Evolutionary conservation across 2,329 filamentous ascomycete species (phyloP), one percentile per base, ranked within the genome.

Genomic region (Botryotinia narcissicola): DNA sequence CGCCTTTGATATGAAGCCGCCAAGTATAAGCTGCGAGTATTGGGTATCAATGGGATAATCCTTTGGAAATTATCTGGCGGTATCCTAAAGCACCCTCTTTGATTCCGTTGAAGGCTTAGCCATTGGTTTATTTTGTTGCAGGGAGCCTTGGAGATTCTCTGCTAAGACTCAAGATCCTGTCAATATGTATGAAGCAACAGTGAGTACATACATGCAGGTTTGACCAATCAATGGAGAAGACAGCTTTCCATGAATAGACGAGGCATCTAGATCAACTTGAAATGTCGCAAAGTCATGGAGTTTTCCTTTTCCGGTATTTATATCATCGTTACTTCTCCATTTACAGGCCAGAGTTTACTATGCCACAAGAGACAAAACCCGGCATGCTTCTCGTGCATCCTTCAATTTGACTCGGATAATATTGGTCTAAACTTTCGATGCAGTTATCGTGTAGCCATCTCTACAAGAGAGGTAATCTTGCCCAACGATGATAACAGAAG

Each of bases 281-380:
- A 29, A 9, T 18, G 0, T 32, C 1, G 3, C n/a, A 18, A 18
- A 8, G 3, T 18, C 4, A 4, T 18, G 14, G 29, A 29, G 6
- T 18, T 57, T 29, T 29, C 0, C 4, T 29, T n/a, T 57, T 14
- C 1, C 0, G 0, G n/a, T 57, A 54, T 54, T 54, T 29, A 29
- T 29, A 4, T 18, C n/a, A 54, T 29, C 51, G 0, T 8, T n/a
- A 0, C n/a, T 8, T 29, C 51, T 54, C 2, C 1, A 29, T 54
- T 18, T 9, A 4, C n/a, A 29, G 7, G 6, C 14, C 6, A 32
- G 16, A 4, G 14, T 18, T 18, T 57, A 29, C 2, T 29, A 9
- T 18, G 6, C 7, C 3, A 29, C 51, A 57, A 29, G 51, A 57
- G 51, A 57, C 16, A 32, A 6, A 18, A 9, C 51, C 18, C n/a